Conservation (phyloP, 192 early-diverging fungal species). For the Coemansia pectinata region DNA sequence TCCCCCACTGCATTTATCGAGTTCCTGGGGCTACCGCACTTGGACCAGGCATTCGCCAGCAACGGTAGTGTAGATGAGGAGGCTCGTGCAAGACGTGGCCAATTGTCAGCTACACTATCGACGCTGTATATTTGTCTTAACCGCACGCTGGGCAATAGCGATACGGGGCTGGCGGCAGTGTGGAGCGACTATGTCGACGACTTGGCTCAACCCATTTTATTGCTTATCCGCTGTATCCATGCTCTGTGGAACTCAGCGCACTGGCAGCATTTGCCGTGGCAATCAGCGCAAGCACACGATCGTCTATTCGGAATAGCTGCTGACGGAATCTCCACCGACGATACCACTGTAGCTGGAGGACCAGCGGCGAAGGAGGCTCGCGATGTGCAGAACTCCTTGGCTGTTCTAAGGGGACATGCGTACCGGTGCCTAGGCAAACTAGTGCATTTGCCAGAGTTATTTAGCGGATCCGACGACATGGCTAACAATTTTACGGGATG, state of each 20-base stretch:
- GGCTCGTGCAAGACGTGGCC: slow-evolving; percentile 14
- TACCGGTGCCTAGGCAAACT: slow-evolving; percentile 41
- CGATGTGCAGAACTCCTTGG: slow-evolving; percentile 24
- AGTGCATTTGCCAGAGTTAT: slow-evolving; percentile 17
- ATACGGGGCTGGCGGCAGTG: slow-evolving; percentile 17
- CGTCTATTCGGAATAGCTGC: slow-evolving; percentile 28
- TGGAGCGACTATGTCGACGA: slow-evolving; percentile 37
- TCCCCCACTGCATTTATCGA: slow-evolving; percentile 21
- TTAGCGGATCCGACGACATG: not conserved
- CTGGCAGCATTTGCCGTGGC: slow-evolving; percentile 29
- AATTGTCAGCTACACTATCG: slow-evolving; percentile 18
- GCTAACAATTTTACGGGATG: slow-evolving; percentile 32
- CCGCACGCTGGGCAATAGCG: slow-evolving; percentile 27
- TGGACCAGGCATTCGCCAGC: slow-evolving; percentile 20
- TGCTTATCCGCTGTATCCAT: slow-evolving; percentile 36
- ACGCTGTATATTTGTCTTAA: slow-evolving; percentile 34
- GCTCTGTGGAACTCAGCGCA: slow-evolving; percentile 39
- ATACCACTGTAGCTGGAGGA: not conserved
- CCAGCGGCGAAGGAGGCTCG: not conserved
- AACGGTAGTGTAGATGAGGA: not conserved
- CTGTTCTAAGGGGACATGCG: slow-evolving; percentile 22
- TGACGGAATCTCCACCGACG: not conserved
- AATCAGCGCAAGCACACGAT: slow-evolving; percentile 17
- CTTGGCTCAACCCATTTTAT: slow-evolving; percentile 23
- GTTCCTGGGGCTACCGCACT: slow-evolving; percentile 27